Base-by-base conservation (phyloP, 257 asterid species). In the Fraxinus pennsylvanica region DNA sequence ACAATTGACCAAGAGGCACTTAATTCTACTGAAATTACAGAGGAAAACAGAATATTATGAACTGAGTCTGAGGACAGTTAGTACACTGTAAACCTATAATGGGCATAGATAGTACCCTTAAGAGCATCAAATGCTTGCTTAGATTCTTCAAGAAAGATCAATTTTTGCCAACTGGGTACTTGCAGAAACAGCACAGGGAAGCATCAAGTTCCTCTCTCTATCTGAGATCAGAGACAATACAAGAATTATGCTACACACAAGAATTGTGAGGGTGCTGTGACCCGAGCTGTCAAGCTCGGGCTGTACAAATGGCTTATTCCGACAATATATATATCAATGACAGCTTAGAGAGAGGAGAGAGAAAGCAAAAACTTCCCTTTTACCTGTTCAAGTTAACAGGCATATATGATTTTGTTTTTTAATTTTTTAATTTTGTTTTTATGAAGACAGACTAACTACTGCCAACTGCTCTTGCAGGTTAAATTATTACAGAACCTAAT, bases 381-480 rank as follows among this genome's bases (percentile, higher is more conserved):
- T 76, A 92, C 89, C 90, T 85, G 88, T 88, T 87, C 88, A 86
- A 89, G 89, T 87, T 74, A 83, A 79, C 81, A 86, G 83, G 84
- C 87, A 84, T 84, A 82, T 82, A 74, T 85, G 82, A 91, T 83
- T 85, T 81, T 21, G 0, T 14, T 50, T 19, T 52, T 52, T 15
- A 29, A 29, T 29, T n/a, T 79, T 79, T 84, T 72, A 82, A 87
- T 25, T 25, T 25, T 25, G 0, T 25, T 25, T 25, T 25, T 25
- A 25, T 25, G 27, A 87, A 90, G 88, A 88, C 88, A 84, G 75
- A 83, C 89, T 86, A 86, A 88, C 92, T 77, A 89, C 92, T 89
- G 89, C 89, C 93, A 89, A 88, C 96, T 87, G 89, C 93, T 85
- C 87, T 88, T 80, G 80, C 86, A 81, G 88, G 86, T 86, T 90